Conservation (phyloP, 164 flowering plant species). For the Malania oleifera region DNA sequence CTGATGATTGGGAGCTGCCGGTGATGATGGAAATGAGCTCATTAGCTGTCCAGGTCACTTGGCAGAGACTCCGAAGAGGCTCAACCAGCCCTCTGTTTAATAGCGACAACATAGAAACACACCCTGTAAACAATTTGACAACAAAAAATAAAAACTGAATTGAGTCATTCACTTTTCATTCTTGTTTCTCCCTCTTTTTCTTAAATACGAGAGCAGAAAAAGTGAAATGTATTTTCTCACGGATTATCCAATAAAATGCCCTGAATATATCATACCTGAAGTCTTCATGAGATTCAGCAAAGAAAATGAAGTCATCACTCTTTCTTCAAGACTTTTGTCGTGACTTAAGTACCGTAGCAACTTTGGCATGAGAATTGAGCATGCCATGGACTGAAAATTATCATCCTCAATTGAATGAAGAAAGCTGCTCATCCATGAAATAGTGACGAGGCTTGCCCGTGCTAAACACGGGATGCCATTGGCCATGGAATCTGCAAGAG, state of each 20-base stretch:
- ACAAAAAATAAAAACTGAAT: neutral
- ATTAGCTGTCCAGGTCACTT: slow-evolving; percentile 49
- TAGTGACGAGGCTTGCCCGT: slow-evolving; percentile 51
- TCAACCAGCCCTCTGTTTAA: slow-evolving; percentile 26
- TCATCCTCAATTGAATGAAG: slow-evolving; percentile 26
- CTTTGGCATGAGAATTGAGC: slow-evolving; percentile 35
- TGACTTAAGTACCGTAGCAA: slow-evolving; percentile 33
- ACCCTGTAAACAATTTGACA: slow-evolving; percentile 25
- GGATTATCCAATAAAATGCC: no score
- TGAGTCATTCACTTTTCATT: no score
- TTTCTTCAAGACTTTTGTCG: slow-evolving; percentile 41
- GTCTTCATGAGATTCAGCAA: slow-evolving; percentile 33
- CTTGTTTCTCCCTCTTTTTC: no score
- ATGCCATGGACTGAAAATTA: slow-evolving; percentile 25
- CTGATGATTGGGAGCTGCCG: slow-evolving; percentile 4
- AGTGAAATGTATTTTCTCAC: no score
- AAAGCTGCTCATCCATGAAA: slow-evolving; percentile 53
- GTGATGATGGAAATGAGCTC: slow-evolving; percentile 36
- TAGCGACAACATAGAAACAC: slow-evolving; percentile 13
- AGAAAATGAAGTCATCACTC: slow-evolving; percentile 50
- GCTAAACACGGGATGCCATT: slow-evolving; percentile 48
- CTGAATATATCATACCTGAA: slow-evolving; percentile 39
- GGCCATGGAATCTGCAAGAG: slow-evolving; percentile 42
- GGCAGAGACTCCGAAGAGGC: slow-evolving; percentile 31
- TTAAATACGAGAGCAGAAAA: no score